Percentiles rank a stretch among this genome's conserved stretches.
These are phyloP conservation scores for Senna siamea DNA, from an alignment of 306 rosid genomes.

Conservation along the genomic window DNA sequence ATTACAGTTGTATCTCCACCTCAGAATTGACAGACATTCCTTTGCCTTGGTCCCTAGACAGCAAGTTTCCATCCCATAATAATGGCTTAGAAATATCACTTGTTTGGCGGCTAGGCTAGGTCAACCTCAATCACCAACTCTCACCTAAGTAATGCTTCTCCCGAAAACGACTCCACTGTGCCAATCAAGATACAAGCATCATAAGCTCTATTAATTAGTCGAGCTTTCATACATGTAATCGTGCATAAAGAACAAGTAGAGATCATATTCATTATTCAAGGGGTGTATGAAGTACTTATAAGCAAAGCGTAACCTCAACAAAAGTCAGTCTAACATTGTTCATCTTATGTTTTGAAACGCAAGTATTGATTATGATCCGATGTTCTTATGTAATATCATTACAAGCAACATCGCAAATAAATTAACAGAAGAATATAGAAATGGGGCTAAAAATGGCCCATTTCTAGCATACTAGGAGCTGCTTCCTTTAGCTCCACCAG, in stretches of 20 bases:
- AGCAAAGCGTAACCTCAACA: neutral
- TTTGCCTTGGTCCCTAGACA: neutral
- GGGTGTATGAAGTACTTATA: neutral
- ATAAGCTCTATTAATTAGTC: too few species aligned
- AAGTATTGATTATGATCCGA: neutral
- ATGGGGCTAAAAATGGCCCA: slow-evolving; percentile 45
- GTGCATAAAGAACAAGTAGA: neutral
- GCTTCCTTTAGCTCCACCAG: slow-evolving; percentile 27
- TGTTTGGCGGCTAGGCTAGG: neutral
- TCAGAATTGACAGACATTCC: neutral
- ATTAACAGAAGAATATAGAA: slow-evolving; percentile 35
- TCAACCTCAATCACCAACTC: neutral
- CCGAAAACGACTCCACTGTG: neutral
- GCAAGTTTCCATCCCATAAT: neutral
- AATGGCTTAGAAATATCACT: neutral
- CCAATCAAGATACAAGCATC: neutral
- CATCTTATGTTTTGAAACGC: neutral
- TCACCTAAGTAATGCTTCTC: neutral
- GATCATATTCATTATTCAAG: neutral
- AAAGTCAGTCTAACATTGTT: neutral
- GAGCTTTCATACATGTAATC: neutral
- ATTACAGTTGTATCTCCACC: too few species aligned
- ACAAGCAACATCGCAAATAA: too few species aligned
- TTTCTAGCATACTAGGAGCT: slow-evolving; percentile 30
- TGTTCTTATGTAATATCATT: neutral